Conservation (phyloP, 352 stramenopile genomes). For the Thalassiosira ordinaria region DNA sequence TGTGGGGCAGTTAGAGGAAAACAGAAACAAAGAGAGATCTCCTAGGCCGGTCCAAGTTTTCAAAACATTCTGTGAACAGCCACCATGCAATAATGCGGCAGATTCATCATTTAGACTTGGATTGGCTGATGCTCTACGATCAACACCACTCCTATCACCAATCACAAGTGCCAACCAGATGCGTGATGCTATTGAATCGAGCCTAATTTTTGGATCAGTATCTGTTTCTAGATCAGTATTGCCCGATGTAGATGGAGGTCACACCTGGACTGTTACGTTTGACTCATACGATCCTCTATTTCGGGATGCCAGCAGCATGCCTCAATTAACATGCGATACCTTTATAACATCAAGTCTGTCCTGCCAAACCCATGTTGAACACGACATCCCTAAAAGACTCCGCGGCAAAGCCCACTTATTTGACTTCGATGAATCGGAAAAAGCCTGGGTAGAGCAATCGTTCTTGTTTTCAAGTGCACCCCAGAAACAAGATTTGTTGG, state of each 20-base stretch:
- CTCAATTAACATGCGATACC: slow-evolving; percentile 42
- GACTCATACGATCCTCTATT: slow-evolving; percentile 44
- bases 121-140: slow-evolving; percentile 28
- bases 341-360: slow-evolving; percentile 51
- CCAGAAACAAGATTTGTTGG: slow-evolving; percentile 90
- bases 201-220: slow-evolving; percentile 39
- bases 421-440: slow-evolving; percentile 61
- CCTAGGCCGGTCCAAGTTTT: slow-evolving; percentile 70
- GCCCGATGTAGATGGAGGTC: slow-evolving; percentile 48
- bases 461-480: slow-evolving; percentile 91
- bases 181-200: slow-evolving; percentile 49
- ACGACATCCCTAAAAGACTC: slow-evolving; percentile 50
- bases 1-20: slow-evolving; percentile 68
- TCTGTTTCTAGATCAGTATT: slow-evolving; percentile 55
- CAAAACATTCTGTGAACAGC: slow-evolving; percentile 47
- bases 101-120: slow-evolving; percentile 45
- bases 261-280: slow-evolving; percentile 66
- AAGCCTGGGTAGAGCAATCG: slow-evolving; percentile 90
- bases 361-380: slow-evolving; percentile 41
- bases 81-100: slow-evolving; percentile 32
- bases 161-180: slow-evolving; percentile 52
- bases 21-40: slow-evolving; percentile 35
- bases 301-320: slow-evolving; percentile 41
- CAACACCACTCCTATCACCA: slow-evolving; percentile 42
- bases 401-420: slow-evolving; percentile 85